Evolutionary conservation across 2,329 filamentous ascomycete genomes (phyloP), one percentile per base, ranked within the genome.

Genomic region (Xylariomycetidae sp.): DNA sequence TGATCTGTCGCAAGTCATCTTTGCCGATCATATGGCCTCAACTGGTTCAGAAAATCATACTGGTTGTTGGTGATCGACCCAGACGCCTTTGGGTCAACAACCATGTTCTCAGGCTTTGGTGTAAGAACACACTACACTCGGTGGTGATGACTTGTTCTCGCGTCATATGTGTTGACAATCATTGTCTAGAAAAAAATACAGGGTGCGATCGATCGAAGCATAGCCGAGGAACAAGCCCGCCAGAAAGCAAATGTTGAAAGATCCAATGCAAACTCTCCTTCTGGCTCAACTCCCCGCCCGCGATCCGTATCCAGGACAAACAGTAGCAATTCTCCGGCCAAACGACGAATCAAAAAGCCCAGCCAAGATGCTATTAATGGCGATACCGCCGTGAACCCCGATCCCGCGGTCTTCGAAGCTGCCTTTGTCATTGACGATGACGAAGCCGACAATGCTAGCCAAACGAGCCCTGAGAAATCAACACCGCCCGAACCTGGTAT

Each of bases 381-480:
- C 40, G 67, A 72, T 33, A 56, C 58, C 13, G 48, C 62, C 9
- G 59, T 65, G 3, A 77, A 82, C 25, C 84, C 86, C 2, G 89
- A 96, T 59, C 89, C 90, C 17, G 80, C 85, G 22, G 85, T 95
- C 38, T 94, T 94, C 50, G 87, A 94, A 56, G 77, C 80, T 1
- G 85, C 88, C 26, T 94, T 95, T 58, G 80, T 86, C 11, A 82
- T 95, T 48, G 89, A 90, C 36, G 88, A 94, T 40, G 88, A 90
- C 33, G 88, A 94, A 42, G 81, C 85, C 53, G 86, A 89, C 37
- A 74, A 77, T 4, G 69, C 72, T 3, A 83, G 77, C 45, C 71
- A 80, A 37, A 64, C 74, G 19, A 70, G 60, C 0, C 85, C 84
- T 4, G 80, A 82, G 13, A 64, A 61, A 33, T 62, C 64, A 27